Base-by-base conservation (phyloP, 2,329 filamentous ascomycete genomes). In the Apiospora aurea region DNA sequence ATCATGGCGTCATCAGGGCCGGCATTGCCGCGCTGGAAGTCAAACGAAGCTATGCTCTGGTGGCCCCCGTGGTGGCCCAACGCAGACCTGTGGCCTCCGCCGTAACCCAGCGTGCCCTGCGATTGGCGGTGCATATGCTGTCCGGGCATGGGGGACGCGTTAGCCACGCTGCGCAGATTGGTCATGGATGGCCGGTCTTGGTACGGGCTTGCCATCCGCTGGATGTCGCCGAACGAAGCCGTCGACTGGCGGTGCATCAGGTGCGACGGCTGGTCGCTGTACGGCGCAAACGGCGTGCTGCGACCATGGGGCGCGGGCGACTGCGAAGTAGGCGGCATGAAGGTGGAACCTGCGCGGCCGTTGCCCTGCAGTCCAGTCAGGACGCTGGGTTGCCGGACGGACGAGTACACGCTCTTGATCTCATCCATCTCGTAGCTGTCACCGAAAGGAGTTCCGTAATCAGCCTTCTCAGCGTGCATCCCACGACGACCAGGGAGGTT, bases 391-490 rank as follows among this genome's bases (percentile, higher is more conserved):
- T 82, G 95, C 86, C 88, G 96, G 73, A 95, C 94, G 0, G 95
- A 97, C 6, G 95, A 98, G 86, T 98, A 98, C 73, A 97, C 92
- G 0, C 95, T 97, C 81, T 94, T 95, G 88, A 98, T 97, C 81
- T 99, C 96, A 80, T 99, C 97, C 92, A 98, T 95, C 83, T 99
- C 96, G 79, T 95, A 97, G 74, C 92, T 91, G 74, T 96, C 93
- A 53, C 92, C 89, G 77, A 94, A 95, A 13, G 72, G 72, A 18
- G 66, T 67, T 1, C 85, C 84, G 64, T 87, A 89, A 34, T 90
- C 87, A 73, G 70, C 77, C 83, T 94, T 94, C 82, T 93, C 93
- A 49, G 85, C 83, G 70, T 87, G 85, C 43, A 90, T 88, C 70
- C 95, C 95, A 73, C 96, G 94, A 73, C 96, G 94, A 24, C 96